Evolutionary conservation across 352 stramenopile genomes (phyloP).

Genomic region (Globisporangium mamillatum): DNA sequence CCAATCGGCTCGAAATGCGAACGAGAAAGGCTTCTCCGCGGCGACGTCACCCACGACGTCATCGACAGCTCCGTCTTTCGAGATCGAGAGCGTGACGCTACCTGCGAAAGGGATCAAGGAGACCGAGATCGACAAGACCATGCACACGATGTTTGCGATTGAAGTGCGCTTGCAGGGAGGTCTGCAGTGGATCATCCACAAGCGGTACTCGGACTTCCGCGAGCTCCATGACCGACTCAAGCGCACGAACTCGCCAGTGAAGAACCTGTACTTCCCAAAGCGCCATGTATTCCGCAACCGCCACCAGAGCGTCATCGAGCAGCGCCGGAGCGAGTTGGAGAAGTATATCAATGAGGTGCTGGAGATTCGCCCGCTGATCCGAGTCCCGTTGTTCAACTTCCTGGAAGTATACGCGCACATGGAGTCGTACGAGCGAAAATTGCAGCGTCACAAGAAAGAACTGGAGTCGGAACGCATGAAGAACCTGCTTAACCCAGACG

Average conservation of each 20-base stretch:
- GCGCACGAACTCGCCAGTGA: constrained; percentile 68
- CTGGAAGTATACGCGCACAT: constrained; percentile 86
- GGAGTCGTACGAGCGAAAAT: constrained; percentile 83
- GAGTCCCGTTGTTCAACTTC: constrained; percentile 87
- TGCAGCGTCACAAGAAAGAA: constrained; percentile 85
- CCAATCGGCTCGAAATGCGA: constrained; percentile 34
- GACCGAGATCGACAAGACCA: constrained; percentile 77
- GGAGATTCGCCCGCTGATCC: constrained; percentile 75
- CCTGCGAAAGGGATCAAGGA: constrained; percentile 67
- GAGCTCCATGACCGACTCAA: constrained; percentile 85
- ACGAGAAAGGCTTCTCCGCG: constrained; percentile 28
- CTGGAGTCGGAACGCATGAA: constrained; percentile 87
- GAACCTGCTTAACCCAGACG: constrained; percentile 59
- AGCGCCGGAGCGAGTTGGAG: constrained; percentile 78
- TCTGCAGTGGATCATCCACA: constrained; percentile 87
- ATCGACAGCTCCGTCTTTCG: constrained; percentile 52
- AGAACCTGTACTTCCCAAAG: constrained; percentile 85
- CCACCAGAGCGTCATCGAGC: constrained; percentile 82
- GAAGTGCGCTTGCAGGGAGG: constrained; percentile 76
- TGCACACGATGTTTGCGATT: constrained; percentile 79
- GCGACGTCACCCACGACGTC: constrained; percentile 37
- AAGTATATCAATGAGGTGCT: constrained; percentile 89
- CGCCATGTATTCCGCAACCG: constrained; percentile 84
- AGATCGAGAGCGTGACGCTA: constrained; percentile 82
- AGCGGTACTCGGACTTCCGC: constrained; percentile 88